Evolutionary conservation across 2,329 filamentous ascomycete genomes (phyloP), one percentile per base, ranked within the genome.

Genomic region (Incumbomyces lentus): DNA sequence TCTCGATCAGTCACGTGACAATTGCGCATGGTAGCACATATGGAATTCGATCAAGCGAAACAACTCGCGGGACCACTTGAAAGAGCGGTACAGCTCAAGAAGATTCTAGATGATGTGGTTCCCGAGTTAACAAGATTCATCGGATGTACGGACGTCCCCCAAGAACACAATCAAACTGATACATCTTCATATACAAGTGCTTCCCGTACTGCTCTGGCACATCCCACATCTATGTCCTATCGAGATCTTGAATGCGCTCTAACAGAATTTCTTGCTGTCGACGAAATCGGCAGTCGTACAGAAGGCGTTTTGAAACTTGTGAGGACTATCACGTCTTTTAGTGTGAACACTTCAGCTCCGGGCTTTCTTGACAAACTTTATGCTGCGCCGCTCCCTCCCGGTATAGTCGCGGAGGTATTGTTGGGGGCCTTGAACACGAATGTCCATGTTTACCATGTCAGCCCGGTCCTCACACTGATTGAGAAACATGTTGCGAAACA

Each of bases 261-360:
- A 12, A 29, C 46, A 31, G 43, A 44, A 16, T 58, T 65, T 35
- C 54, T 71, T 6, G 56, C 62, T 6, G 68, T 87, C 5, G 80
- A 83, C 0, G 58, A 66, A 2, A 66, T 64, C 2, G 81, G 77
- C 6, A 69, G 68, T 51, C 83, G 81, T 1, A 84, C 84, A 56
- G 76, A 84, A 36, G 90, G 89, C 0, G 68, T 95, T 29, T 68
- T 95, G 22, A 73, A 79, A 30, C 78, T 78, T 2, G 74, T 94
- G 38, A 70, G 79, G 54, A 76, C 80, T 50, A 73, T 95, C 16
- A 72, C 96, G 35, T 74, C 78, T 53, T 88, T 93, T 65, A 92
- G 84, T 59, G 90, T 96, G 60, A 98, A 98, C 67, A 95, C 90
- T n/a, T 96, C 89, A 86, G 85, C 94, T 60, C 89, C 95, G 65